These are phyloP conservation scores for Canna indica DNA, from an alignment of 176 grass and related monocot species.

Conservation along the genomic window DNA sequence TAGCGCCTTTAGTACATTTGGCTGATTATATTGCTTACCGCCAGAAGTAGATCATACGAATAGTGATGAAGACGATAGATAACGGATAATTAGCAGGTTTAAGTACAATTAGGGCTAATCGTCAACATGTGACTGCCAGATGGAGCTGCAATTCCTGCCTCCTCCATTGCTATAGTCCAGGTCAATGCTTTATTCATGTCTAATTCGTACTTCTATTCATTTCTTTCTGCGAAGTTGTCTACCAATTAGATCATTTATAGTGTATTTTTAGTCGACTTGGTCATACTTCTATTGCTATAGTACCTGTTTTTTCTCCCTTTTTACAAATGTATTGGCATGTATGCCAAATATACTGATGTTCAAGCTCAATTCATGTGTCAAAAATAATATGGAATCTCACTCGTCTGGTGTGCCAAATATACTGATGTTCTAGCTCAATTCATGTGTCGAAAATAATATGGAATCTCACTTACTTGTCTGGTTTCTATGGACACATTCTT, in stretches of 20 bases:
- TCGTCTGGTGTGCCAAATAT: background rate
- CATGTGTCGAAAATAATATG: background rate
- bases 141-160: background rate
- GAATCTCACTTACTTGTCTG: background rate
- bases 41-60: conserved; percentile 1
- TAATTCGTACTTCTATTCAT: background rate
- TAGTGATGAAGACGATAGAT: background rate
- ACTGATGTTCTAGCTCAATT: background rate
- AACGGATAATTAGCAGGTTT: background rate
- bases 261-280: too few relatives aligned
- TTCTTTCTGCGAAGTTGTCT: background rate
- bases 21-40: conserved; percentile 7
- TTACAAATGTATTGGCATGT: background rate
- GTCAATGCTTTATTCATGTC: background rate
- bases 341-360: background rate
- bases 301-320: background rate
- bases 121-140: background rate
- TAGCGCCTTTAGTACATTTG: conserved; percentile 1
- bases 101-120: background rate
- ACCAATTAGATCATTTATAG: background rate
- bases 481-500: background rate
- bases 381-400: background rate
- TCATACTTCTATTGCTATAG: too few relatives aligned
- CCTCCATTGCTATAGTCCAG: background rate
- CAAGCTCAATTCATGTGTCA: background rate